phyloP scores from a whole-genome alignment of 2,329 filamentous ascomycete genomes.

The Diaporthe destruens region DNA sequence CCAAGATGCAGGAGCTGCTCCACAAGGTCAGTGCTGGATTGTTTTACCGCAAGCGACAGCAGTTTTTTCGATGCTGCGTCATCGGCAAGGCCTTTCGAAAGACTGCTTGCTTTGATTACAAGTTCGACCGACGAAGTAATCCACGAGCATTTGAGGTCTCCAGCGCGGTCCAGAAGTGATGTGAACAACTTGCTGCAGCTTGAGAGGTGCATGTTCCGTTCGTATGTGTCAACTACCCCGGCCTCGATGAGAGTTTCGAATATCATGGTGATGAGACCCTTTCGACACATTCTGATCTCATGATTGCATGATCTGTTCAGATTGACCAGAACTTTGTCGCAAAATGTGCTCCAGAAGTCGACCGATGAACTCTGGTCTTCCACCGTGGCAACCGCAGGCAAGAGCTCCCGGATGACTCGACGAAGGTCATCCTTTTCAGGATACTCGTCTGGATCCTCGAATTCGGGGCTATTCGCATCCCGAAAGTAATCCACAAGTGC shows the following conservation, averaged over 20 bases:
- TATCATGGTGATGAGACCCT: not conserved
- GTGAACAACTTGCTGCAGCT: not conserved
- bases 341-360: not conserved
- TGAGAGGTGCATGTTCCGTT: not conserved
- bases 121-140: not conserved
- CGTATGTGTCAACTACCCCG: not conserved
- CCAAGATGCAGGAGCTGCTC: not conserved
- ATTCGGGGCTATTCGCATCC: not conserved
- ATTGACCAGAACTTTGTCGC: not conserved
- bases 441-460: not conserved
- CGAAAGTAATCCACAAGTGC: not conserved
- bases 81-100: fast-evolving
- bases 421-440: not conserved
- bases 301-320: not conserved
- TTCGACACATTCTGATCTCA: fast-evolving
- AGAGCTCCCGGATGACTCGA: not conserved
- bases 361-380: not conserved
- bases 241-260: not conserved
- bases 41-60: not conserved
- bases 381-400: not conserved
- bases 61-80: not conserved
- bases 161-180: not conserved
- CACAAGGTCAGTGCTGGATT: not conserved
- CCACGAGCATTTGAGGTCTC: not conserved
- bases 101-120: not conserved